Base-by-base conservation (phyloP, 768 basidiomycete genomes). In the Termitomyces sp. region DNA sequence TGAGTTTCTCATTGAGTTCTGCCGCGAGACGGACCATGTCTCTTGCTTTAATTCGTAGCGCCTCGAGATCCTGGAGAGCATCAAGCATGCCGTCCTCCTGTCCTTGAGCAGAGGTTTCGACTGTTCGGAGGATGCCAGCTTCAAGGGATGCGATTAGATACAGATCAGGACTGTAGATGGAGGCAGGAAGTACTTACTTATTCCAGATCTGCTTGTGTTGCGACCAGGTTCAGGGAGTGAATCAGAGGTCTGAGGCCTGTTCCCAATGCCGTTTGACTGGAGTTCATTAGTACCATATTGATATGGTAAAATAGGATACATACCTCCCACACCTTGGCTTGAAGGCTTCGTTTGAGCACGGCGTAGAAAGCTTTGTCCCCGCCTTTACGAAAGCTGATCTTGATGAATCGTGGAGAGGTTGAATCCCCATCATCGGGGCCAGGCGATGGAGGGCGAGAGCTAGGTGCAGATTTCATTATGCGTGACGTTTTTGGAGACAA, bases 1-100 rank as follows among this genome's bases (percentile, higher is more conserved):
- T 85, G 23, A 97, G 76, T 58, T 84, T 89, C 53, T 90, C 84
- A 64, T 92, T 94, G 57, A 98, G 80, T 35, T 95, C 88, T 49
- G 86, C 87, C 3, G 96, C 94, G 22, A 98, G 78, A 29, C 82
- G 82, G 53, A 95, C 94, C 86, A 98, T 96, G 61, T 95, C 93
- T 59, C 84, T 88, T 1, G 94, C 94, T 66, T 95, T 91, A 45
- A 87, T 76, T 89, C 91, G 94, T 43, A 98, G 72, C 0, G 88
- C 88, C 66, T 98, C 93, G 32, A 98, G 79, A 64, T 98, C 97
- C 60, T 84, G 77, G 31, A 98, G 76, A 0, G 94, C 90, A 59
- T 86, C 83, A 23, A 78, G 77, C 73, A 98, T 81, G 58, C 85
- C 77, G 7, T 78, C 80, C 42, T 85, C 79, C 15, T 84, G 76